These are phyloP conservation scores for Houttuynia cordata DNA, from an alignment of 164 flowering plant species.

Conservation along the genomic window DNA sequence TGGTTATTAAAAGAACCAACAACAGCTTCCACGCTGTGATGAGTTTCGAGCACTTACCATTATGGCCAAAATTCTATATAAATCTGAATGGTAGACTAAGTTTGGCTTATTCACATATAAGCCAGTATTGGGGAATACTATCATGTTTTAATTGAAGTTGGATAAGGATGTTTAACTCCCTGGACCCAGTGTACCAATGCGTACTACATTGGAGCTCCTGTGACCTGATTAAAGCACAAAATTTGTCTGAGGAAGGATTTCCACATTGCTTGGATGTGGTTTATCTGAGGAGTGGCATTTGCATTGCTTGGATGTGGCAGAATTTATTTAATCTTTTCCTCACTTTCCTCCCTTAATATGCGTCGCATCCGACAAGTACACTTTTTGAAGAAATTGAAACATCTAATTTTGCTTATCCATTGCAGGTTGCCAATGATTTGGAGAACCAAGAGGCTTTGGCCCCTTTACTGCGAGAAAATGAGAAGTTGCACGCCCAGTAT, in stretches of 20 bases:
- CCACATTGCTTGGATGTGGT: neutral
- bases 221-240: neutral
- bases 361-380: neutral
- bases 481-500: constrained; percentile 53
- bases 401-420: neutral
- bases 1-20: neutral
- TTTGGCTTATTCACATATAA: neutral
- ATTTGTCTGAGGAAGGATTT: neutral
- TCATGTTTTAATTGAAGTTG: too few species aligned
- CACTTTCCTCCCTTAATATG: neutral
- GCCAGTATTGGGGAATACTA: neutral
- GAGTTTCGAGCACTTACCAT: neutral
- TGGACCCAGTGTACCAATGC: neutral
- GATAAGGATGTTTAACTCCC: too few species aligned
- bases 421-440: constrained; percentile 23
- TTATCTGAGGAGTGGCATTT: too few species aligned
- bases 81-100: neutral
- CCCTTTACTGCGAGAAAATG: constrained; percentile 37
- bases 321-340: neutral
- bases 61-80: too few species aligned
- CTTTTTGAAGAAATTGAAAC: neutral
- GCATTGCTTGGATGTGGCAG: too few species aligned
- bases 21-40: neutral
- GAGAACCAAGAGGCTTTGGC: constrained; percentile 20
- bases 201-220: too few species aligned